phyloP scores from a whole-genome alignment of 2,329 filamentous ascomycete species.

The Volutella citrinella region DNA sequence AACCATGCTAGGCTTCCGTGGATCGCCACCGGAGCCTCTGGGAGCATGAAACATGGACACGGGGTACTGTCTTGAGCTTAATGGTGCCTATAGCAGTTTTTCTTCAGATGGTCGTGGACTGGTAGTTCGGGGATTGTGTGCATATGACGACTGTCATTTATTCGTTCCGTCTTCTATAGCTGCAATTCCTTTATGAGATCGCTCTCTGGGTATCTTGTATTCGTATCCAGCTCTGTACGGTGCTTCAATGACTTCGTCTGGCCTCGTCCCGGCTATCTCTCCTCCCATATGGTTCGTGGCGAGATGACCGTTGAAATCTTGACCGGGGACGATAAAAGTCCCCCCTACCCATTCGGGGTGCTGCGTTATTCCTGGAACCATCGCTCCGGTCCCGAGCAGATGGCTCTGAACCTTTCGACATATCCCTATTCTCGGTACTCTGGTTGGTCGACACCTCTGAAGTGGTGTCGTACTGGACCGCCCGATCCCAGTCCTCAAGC shows the following conservation, averaged over 20 bases:
- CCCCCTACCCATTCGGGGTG: conserved; percentile 10
- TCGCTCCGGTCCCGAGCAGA: too few relatives aligned
- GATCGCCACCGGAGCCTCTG: too few relatives aligned
- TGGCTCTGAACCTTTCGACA: too few relatives aligned
- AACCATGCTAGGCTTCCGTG: too few relatives aligned
- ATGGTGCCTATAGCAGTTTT: too few relatives aligned
- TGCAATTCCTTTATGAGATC: conserved; percentile 9
- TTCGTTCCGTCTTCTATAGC: not conserved
- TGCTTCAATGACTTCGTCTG: conserved; percentile 1
- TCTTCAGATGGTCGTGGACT: too few relatives aligned
- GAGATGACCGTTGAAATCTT: conserved; percentile 6
- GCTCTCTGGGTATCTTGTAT: conserved; percentile 23
- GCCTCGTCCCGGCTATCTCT: conserved; percentile 2
- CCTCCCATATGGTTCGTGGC: conserved; percentile 16
- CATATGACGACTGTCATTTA: too few relatives aligned
- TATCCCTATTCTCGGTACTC: too few relatives aligned
- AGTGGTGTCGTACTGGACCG: conserved; percentile 74
- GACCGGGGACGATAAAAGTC: conserved; percentile 28
- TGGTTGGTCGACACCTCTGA: too few relatives aligned
- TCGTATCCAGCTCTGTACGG: conserved; percentile 7
- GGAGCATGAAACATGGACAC: too few relatives aligned
- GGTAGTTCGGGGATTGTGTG: too few relatives aligned
- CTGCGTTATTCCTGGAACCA: not conserved
- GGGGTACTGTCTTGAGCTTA: too few relatives aligned
- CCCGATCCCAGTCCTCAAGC: conserved; percentile 74